These are phyloP conservation scores for Tanozyma kutaoensis DNA, from an alignment of 805 yeast species.

Conservation along the genomic window DNA sequence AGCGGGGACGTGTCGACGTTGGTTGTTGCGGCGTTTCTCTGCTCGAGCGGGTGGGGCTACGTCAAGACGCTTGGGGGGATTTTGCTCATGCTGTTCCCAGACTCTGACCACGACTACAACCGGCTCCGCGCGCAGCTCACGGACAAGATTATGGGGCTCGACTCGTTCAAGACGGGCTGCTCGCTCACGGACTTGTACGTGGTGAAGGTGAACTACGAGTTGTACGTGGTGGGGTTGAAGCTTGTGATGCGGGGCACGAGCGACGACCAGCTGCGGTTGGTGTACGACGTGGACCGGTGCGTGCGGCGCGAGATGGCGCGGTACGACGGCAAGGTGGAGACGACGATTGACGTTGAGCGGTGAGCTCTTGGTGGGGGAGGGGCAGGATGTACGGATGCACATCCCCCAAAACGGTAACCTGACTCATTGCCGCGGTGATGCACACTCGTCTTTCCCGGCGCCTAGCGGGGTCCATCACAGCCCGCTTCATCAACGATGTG, in stretches of 20 bases:
- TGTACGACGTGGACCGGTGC: slow-evolving; percentile 34
- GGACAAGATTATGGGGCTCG: slow-evolving; percentile 33
- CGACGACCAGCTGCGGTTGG: slow-evolving; percentile 46
- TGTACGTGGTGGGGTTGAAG: slow-evolving; percentile 43
- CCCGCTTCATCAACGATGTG: slow-evolving; percentile 29
- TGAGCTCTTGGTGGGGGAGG: too few relatives aligned
- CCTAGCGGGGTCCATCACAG: slow-evolving; percentile 24
- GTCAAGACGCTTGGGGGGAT: slow-evolving; percentile 39
- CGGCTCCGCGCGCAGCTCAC: slow-evolving; percentile 25
- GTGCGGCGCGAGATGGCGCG: slow-evolving; percentile 20
- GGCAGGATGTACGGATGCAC: too few relatives aligned
- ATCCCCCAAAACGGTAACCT: too few relatives aligned
- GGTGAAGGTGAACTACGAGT: slow-evolving; percentile 48
- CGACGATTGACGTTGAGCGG: slow-evolving; percentile 20
- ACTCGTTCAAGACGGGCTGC: slow-evolving; percentile 38
- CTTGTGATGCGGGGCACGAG: slow-evolving; percentile 57
- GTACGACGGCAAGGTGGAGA: slow-evolving; percentile 17
- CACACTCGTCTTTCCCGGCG: too few relatives aligned
- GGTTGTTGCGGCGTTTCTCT: slow-evolving; percentile 28
- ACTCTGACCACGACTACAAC: slow-evolving; percentile 22
- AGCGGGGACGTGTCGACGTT: slow-evolving; percentile 30
- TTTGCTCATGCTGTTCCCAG: slow-evolving; percentile 40
- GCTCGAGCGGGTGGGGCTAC: slow-evolving; percentile 38
- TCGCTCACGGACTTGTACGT: slow-evolving; percentile 35
- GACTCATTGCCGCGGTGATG: too few relatives aligned